These are phyloP conservation scores for Macrotyloma uniflorum DNA, from an alignment of 306 rosid species.

Conservation along the genomic window DNA sequence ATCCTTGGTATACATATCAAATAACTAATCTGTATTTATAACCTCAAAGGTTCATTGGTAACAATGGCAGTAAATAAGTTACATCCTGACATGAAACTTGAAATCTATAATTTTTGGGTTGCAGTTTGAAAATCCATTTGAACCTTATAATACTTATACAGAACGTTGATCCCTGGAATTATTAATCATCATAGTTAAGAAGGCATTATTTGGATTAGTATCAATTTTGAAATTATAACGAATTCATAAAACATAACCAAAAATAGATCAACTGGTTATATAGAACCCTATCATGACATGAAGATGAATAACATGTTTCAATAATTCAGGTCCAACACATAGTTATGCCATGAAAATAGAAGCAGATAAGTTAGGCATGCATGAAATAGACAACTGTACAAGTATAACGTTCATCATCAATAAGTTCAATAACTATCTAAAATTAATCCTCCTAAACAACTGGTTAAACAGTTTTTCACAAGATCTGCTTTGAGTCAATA, in stretches of 20 bases:
- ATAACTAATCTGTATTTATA: slow-evolving; percentile 10
- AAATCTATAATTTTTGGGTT: neutral
- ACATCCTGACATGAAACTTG: slow-evolving; percentile 26
- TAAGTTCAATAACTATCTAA: slow-evolving; percentile 16
- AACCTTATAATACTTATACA: neutral
- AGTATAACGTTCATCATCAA: slow-evolving; percentile 5
- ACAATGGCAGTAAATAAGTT: slow-evolving; percentile 15
- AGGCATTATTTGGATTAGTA: slow-evolving; percentile 1
- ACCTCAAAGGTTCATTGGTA: slow-evolving; percentile 5
- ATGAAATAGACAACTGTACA: slow-evolving; percentile 13
- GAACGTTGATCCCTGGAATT: neutral
- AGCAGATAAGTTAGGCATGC: slow-evolving; percentile 21
- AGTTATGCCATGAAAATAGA: slow-evolving; percentile 21
- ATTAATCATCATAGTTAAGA: slow-evolving; percentile 13
- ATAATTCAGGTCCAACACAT: neutral
- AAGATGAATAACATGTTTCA: slow-evolving; percentile 20
- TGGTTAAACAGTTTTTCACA: neutral
- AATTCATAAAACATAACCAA: slow-evolving; percentile 4
- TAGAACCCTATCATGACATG: neutral
- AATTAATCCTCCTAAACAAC: neutral
- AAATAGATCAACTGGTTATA: neutral
- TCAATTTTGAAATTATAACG: slow-evolving; percentile 15
- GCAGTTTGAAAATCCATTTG: neutral
- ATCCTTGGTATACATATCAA: neutral
- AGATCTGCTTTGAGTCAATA: slow-evolving; percentile 27